phyloP scores from a whole-genome alignment of 371 early-diverging fungal genomes.

The Rhizopus stolonifer region DNA sequence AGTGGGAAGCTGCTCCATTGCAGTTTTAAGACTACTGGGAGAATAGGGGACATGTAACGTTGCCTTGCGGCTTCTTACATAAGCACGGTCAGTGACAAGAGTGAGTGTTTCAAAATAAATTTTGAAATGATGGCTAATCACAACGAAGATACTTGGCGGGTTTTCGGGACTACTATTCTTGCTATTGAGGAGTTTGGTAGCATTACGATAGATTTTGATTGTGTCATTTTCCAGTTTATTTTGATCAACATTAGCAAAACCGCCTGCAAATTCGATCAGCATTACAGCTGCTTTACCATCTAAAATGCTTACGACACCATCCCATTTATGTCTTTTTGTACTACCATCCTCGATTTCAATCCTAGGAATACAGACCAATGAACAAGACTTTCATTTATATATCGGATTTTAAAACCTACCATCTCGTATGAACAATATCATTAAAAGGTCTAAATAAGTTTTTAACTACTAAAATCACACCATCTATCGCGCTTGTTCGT shows the following conservation, averaged over 20 bases:
- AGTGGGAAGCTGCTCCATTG: neutral
- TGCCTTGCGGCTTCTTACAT: conserved; percentile 1
- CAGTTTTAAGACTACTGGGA: neutral
- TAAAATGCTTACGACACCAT: neutral
- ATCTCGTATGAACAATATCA: conserved; percentile 1
- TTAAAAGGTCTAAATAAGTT: conserved; percentile 3
- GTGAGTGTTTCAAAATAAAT: conserved; percentile 1
- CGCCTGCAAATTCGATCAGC: conserved; percentile 4
- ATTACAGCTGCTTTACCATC: conserved; percentile 2
- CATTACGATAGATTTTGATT: conserved; percentile 1
- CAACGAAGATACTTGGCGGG: conserved; percentile 2
- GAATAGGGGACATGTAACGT: neutral
- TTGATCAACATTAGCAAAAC: conserved; percentile 1
- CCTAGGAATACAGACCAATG: conserved; percentile 3
- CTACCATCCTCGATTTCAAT: conserved; percentile 1
- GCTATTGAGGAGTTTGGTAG: conserved; percentile 1
- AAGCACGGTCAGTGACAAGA: conserved; percentile 1
- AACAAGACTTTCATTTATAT: conserved; percentile 6
- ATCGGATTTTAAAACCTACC: conserved; percentile 4
- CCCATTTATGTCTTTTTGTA: conserved; percentile 6
- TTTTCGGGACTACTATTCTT: neutral
- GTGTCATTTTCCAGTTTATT: conserved; percentile 5
- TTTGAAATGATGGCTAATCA: conserved; percentile 3
- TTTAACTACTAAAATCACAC: neutral
- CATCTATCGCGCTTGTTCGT: conserved; percentile 3